Evolutionary conservation across 306 rosid species (phyloP).

Genomic region (Dicorynia guianensis): DNA sequence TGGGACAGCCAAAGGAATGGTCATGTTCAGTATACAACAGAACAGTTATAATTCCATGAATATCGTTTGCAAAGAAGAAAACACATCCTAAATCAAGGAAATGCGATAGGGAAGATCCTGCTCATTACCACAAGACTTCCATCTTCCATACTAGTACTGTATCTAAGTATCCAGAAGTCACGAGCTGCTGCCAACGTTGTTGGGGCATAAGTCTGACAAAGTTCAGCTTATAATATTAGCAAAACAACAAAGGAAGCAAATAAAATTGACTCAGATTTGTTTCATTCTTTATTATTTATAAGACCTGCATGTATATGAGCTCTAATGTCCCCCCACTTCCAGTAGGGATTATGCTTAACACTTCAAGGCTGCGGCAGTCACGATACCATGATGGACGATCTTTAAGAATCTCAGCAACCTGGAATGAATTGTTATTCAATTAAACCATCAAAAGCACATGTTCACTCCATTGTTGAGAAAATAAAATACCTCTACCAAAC

Average conservation of each 20-base stretch:
- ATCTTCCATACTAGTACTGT: constrained; percentile 87
- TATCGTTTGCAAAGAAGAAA: not conserved
- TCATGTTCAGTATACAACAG: not conserved
- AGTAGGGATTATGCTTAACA: constrained; percentile 77
- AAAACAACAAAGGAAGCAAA: not conserved
- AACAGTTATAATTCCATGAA: not conserved
- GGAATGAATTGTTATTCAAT: not conserved
- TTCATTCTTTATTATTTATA: no score
- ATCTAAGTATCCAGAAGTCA: constrained; percentile 94
- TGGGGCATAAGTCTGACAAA: constrained; percentile 87
- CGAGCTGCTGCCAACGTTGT: constrained; percentile 98
- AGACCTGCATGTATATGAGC: constrained; percentile 94
- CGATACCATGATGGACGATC: constrained; percentile 92
- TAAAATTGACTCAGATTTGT: not conserved
- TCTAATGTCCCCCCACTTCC: constrained; percentile 93
- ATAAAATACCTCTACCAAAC: not conserved
- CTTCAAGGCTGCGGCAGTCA: constrained; percentile 89
- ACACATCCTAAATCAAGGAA: not conserved
- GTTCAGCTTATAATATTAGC: not conserved
- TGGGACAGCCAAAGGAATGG: not conserved
- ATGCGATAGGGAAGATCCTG: not conserved
- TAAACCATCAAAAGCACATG: not conserved
- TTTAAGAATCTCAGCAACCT: constrained; percentile 97
- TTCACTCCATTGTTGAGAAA: not conserved
- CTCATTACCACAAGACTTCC: constrained; percentile 95